These are phyloP conservation scores for Hygrophorus pudorinus DNA, from an alignment of 768 basidiomycete genomes.

Conservation along the genomic window DNA sequence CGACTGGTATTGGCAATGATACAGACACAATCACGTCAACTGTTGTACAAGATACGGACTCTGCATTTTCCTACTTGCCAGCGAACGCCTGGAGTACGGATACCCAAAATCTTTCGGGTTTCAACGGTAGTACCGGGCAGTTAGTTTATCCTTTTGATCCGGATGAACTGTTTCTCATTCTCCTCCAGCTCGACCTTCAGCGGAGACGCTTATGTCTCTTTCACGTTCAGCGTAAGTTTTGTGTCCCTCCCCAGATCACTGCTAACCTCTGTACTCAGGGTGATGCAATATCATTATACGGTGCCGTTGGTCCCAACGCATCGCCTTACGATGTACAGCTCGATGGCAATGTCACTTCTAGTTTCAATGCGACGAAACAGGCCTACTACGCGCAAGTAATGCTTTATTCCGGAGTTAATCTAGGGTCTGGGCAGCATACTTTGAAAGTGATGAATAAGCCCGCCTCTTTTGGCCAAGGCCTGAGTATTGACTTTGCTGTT, in stretches of 20 bases:
- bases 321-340: slow-evolving; percentile 3
- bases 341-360: background rate
- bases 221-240: slow-evolving; percentile 5
- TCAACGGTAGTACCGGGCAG: slow-evolving; percentile 4
- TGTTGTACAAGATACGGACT: background rate
- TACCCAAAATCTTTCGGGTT: background rate
- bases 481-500: slow-evolving; percentile 5
- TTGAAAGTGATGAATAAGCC: slow-evolving; percentile 3
- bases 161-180: background rate
- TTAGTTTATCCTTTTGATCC: background rate
- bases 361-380: background rate
- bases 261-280: background rate
- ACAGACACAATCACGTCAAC: background rate
- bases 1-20: background rate
- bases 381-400: background rate
- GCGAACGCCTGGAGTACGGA: background rate
- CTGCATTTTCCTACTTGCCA: slow-evolving; percentile 2
- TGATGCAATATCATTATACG: slow-evolving; percentile 3
- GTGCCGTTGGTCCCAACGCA: slow-evolving; percentile 1
- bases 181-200: background rate
- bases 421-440: slow-evolving; percentile 3
- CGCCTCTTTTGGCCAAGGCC: background rate
- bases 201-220: background rate
- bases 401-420: slow-evolving; percentile 4
- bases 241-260: background rate